Evolutionary conservation across 192 early-diverging fungal genomes (phyloP), one percentile per base, ranked within the genome.

Genomic region (Podila horticola): DNA sequence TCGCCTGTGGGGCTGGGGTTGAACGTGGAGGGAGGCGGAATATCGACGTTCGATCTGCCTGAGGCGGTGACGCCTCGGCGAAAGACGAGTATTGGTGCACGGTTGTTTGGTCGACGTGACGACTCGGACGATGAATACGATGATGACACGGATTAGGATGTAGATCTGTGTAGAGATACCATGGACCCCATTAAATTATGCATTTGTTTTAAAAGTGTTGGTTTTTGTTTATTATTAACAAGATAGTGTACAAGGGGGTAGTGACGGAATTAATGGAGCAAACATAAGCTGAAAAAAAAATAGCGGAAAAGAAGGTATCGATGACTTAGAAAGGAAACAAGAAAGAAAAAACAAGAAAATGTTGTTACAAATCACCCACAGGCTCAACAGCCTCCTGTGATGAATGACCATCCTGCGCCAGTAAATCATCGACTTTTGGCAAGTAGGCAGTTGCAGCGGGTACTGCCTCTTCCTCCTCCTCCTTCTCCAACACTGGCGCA

Each of bases 331-430:
- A 58, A 58, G 22, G 24, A 31, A 72, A 20, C 22, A 19, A n/a
- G 17, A 50, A 62, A 7, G 2, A 0, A 17, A n/a, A 15, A 60
- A 62, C 5, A 9, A 0, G 2, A 26, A 11, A 8, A 41, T 58
- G 4, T 30, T 19, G 41, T 61, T 49, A 72, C 24, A 81, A 13
- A 31, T 65, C 64, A 19, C 74, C 74, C 38, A 65, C 67, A 19
- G 55, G 58, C 20, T 55, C 58, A 8, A 28, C 15, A 13, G 31
- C 55, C 7, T 52, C 33, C 26, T 5, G 26, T 7, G 59, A 15
- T 1, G 28, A 29, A 12, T 5, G 57, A 48, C 22, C 66, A 13
- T 67, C 30, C 29, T 30, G 8, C 20, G 33, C 34, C 2, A 52
- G 4, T 1, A 45, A 13, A 45, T 31, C 29, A n/a, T n/a, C 22